Evolutionary conservation across 2,329 filamentous ascomycete species (phyloP).

Genomic region (Byssochlamys sp.): DNA sequence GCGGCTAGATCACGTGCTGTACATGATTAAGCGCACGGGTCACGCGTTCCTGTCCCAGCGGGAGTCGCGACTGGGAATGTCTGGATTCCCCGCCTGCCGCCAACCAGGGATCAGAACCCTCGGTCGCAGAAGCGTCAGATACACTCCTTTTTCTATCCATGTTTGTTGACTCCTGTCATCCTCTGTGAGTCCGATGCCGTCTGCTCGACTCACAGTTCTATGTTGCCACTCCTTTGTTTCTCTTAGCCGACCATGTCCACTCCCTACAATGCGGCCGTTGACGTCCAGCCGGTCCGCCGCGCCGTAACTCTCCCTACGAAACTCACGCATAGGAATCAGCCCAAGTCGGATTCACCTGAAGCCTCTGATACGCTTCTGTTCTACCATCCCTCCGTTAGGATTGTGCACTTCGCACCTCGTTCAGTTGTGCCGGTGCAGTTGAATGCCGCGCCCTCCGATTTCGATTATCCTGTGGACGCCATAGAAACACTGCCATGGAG

Average conservation of each 20-base stretch:
- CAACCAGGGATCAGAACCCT: background rate
- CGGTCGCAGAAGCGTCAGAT: background rate
- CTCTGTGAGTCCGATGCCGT: background rate
- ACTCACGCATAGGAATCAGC: slow-evolving; percentile 19
- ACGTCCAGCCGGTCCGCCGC: slow-evolving; percentile 20
- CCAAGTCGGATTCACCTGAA: slow-evolving; percentile 17
- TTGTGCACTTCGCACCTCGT: slow-evolving; percentile 53
- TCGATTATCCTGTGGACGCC: slow-evolving; percentile 42
- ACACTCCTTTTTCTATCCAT: background rate
- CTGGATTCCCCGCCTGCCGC: background rate
- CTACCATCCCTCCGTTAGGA: slow-evolving; percentile 61
- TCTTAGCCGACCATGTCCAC: slow-evolving; percentile 21
- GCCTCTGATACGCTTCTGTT: slow-evolving; percentile 48
- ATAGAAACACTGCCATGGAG: slow-evolving; percentile 62
- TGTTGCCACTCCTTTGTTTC: slow-evolving; percentile 1
- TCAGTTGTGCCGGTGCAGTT: slow-evolving; percentile 24
- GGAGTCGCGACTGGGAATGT: background rate
- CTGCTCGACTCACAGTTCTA: slow-evolving; percentile 1
- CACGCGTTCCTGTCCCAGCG: background rate
- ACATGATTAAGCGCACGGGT: background rate
- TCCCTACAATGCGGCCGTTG: slow-evolving; percentile 18
- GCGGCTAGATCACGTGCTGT: background rate
- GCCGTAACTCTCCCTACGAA: slow-evolving; percentile 29
- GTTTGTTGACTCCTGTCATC: background rate
- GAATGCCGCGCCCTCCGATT: slow-evolving; percentile 35